These are phyloP conservation scores for Pouteria campechiana DNA, from an alignment of 179 eudicot genomes.

Conservation along the genomic window DNA sequence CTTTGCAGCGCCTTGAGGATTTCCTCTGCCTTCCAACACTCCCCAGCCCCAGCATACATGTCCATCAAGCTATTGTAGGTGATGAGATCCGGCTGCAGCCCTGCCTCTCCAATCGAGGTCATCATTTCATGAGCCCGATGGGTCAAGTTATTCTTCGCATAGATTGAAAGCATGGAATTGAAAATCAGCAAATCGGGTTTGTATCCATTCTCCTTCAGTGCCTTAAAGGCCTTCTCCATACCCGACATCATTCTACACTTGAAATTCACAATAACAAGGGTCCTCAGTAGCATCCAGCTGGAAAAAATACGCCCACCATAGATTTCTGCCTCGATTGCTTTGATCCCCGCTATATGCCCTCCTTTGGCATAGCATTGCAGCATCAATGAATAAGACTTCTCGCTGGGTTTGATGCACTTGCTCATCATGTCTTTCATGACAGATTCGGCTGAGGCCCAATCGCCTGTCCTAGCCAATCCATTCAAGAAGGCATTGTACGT, in stretches of 20 bases:
- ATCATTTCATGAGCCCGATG: slow-evolving; percentile 58
- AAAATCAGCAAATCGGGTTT: slow-evolving; percentile 68
- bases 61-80: slow-evolving; percentile 86
- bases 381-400: slow-evolving; percentile 65
- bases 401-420: slow-evolving; percentile 78
- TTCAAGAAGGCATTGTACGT: slow-evolving; percentile 84
- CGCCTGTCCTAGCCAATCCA: slow-evolving; percentile 75
- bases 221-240: slow-evolving; percentile 73
- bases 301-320: slow-evolving; percentile 64
- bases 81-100: slow-evolving; percentile 67
- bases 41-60: slow-evolving; percentile 73
- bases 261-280: slow-evolving; percentile 60
- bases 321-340: slow-evolving; percentile 42
- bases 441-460: slow-evolving; percentile 64
- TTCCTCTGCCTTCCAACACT: slow-evolving; percentile 88
- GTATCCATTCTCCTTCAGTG: slow-evolving; percentile 48
- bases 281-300: slow-evolving; percentile 78
- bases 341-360: slow-evolving; percentile 48
- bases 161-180: slow-evolving; percentile 82
- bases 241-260: slow-evolving; percentile 56
- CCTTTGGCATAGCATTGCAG: slow-evolving; percentile 77
- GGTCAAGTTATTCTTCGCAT: slow-evolving; percentile 49
- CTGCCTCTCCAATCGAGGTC: slow-evolving; percentile 35
- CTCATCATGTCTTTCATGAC: slow-evolving; percentile 60
- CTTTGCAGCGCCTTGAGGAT: slow-evolving; percentile 35